Evolutionary conservation across 2,329 filamentous ascomycete genomes (phyloP).

Genomic region (Nigrospora sphaerica): DNA sequence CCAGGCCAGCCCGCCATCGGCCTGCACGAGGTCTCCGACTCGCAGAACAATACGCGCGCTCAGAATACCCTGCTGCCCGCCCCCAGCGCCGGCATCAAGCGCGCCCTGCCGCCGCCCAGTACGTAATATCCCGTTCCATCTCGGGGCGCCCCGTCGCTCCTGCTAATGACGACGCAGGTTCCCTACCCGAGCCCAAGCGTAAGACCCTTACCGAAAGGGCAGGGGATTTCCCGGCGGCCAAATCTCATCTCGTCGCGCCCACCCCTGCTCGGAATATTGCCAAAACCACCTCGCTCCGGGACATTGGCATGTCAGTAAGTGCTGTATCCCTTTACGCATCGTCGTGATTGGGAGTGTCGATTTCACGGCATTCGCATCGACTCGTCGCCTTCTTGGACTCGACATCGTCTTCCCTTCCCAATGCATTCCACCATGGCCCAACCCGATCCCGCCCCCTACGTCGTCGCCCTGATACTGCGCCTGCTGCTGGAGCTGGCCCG

Average conservation of each 20-base stretch:
- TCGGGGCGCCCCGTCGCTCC: constrained; percentile 1
- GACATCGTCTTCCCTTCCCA: too few species aligned
- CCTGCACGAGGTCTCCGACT: constrained; percentile 50
- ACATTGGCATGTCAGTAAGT: constrained; percentile 13
- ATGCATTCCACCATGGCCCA: background rate
- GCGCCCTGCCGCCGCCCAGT: constrained; percentile 40
- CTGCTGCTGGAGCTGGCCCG: too few species aligned
- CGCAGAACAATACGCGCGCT: constrained; percentile 50
- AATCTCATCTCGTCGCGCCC: constrained; percentile 30
- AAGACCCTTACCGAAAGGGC: constrained; percentile 50
- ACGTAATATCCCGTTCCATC: constrained; percentile 5
- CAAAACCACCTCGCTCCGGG: constrained; percentile 35
- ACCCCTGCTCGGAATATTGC: constrained; percentile 33
- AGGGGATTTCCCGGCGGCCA: constrained; percentile 38
- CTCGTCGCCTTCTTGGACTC: too few species aligned
- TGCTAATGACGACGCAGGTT: constrained; percentile 28
- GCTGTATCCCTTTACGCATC: background rate
- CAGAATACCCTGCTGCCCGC: constrained; percentile 34
- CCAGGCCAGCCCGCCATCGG: constrained; percentile 10
- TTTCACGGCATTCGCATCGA: too few species aligned
- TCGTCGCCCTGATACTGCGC: too few species aligned
- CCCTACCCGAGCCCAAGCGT: constrained; percentile 52
- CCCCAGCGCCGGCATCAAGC: constrained; percentile 39
- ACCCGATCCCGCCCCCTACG: background rate
- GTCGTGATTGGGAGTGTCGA: too few species aligned